phyloP scores from a whole-genome alignment of 371 early-diverging fungal species.

The Apophysomyces ossiformis region DNA sequence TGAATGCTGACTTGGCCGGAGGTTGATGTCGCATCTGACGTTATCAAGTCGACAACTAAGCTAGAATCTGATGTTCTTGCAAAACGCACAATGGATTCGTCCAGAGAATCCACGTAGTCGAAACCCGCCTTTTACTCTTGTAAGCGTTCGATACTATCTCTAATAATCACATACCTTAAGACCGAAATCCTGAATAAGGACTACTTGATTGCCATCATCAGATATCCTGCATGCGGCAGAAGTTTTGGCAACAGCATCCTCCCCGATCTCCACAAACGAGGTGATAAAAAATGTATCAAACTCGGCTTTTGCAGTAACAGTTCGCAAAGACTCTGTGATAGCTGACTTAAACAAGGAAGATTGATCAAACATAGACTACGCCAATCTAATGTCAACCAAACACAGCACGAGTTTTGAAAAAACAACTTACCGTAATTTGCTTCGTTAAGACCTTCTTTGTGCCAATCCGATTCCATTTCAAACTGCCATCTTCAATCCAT shows the following conservation, averaged over 20 bases:
- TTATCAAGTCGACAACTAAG: slow-evolving; percentile 15
- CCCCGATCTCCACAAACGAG: slow-evolving; percentile 11
- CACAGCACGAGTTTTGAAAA: neutral
- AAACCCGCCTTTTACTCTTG: slow-evolving; percentile 16
- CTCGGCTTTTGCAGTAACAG: neutral
- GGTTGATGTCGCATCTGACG: neutral
- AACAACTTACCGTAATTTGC: slow-evolving; percentile 25
- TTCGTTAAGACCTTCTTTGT: slow-evolving; percentile 27
- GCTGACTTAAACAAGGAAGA: slow-evolving; percentile 16
- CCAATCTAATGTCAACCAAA: neutral
- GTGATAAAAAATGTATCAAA: slow-evolving; percentile 7
- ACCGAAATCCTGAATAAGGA: slow-evolving; percentile 27
- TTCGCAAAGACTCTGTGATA: slow-evolving; percentile 12
- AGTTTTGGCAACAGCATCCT: slow-evolving; percentile 11
- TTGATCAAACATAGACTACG: slow-evolving; percentile 19
- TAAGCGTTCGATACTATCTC: neutral
- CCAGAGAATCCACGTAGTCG: slow-evolving; percentile 27
- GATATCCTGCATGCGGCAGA: slow-evolving; percentile 27
- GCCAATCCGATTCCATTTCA: slow-evolving; percentile 43
- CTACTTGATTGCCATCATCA: slow-evolving; percentile 19
- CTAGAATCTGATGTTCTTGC: slow-evolving; percentile 13
- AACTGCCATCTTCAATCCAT: slow-evolving; percentile 39
- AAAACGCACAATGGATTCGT: slow-evolving; percentile 17
- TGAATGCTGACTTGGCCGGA: slow-evolving; percentile 19
- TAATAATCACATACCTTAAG: slow-evolving; percentile 22